phyloP scores from a whole-genome alignment of 2,329 filamentous ascomycete genomes.

The Graphiopsis chlorocephala region DNA sequence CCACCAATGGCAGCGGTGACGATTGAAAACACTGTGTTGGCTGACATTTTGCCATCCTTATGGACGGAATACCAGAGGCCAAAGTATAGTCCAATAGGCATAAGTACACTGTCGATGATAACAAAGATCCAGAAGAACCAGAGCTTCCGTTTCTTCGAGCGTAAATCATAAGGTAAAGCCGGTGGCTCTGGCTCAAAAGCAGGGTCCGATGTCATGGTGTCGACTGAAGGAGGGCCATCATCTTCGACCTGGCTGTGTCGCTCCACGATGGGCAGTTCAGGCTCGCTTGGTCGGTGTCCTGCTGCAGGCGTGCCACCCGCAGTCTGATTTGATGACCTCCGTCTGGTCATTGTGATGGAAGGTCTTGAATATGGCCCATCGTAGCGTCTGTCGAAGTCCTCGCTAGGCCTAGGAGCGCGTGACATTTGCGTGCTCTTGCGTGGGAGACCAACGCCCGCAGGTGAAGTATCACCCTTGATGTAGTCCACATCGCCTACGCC shows the following conservation, averaged over 20 bases:
- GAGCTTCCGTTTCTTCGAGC: conserved; percentile 50
- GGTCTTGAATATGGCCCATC: conserved; percentile 35
- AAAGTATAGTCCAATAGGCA: conserved; percentile 61
- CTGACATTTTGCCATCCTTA: conserved; percentile 39
- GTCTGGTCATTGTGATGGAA: conserved; percentile 32
- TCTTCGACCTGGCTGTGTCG: conserved; percentile 12
- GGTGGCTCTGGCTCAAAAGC: conserved; percentile 43
- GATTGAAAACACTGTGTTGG: conserved; percentile 53
- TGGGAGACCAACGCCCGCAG: background rate
- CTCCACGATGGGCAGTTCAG: background rate
- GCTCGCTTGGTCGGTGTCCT: conserved; percentile 5
- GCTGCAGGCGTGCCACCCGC: background rate
- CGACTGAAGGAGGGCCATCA: conserved; percentile 1
- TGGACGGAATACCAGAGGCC: conserved; percentile 56
- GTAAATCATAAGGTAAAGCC: conserved; percentile 56
- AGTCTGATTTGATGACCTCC: conserved; percentile 21
- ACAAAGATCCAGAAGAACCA: conserved; percentile 60
- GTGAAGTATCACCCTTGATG: background rate
- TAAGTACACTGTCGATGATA: conserved; percentile 56
- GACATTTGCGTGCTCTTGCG: conserved; percentile 25
- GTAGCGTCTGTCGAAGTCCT: conserved; percentile 31
- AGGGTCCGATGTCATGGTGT: conserved; percentile 14
- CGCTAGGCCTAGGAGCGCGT: conserved; percentile 21
- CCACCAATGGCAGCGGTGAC: conserved; percentile 53
- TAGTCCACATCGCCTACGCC: background rate